A percentile compares a stretch with the other conserved stretches of the same genome.
phyloP scores from a whole-genome alignment of 495 filamentous ascomycete genomes.

The Penicillium paradoxum region DNA sequence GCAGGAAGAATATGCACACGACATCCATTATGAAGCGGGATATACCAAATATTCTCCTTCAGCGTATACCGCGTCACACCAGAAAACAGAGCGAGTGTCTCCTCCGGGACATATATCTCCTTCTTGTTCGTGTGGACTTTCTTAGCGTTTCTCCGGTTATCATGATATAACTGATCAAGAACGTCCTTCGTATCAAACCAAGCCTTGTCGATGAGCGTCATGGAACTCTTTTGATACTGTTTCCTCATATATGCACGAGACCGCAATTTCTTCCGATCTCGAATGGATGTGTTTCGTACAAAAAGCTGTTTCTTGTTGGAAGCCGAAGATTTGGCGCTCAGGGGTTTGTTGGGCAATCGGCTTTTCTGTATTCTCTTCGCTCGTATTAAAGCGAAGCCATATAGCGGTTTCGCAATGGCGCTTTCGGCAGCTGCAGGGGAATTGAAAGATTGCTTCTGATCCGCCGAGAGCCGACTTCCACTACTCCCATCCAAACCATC shows the following conservation, averaged over 20 bases:
- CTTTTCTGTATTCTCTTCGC: background rate
- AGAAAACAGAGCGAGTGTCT: conserved; percentile 32
- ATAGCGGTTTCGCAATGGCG: background rate
- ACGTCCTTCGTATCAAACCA: conserved; percentile 29
- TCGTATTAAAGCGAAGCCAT: background rate
- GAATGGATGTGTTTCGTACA: conserved; percentile 11
- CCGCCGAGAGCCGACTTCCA: background rate
- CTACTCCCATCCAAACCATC: background rate
- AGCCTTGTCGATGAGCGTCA: background rate
- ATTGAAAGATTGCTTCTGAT: background rate
- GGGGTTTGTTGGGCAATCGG: background rate
- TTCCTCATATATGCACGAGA: conserved; percentile 21
- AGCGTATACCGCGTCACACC: conserved; percentile 23
- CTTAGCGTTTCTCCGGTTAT: conserved; percentile 7
- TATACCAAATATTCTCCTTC: conserved; percentile 39
- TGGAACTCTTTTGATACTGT: background rate
- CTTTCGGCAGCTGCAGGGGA: background rate
- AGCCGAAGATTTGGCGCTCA: background rate
- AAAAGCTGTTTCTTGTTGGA: background rate
- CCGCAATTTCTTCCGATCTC: conserved; percentile 28
- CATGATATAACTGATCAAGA: conserved; percentile 19
- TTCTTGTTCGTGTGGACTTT: conserved; percentile 16
- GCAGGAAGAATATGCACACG: conserved; percentile 32
- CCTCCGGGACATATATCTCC: conserved; percentile 36
- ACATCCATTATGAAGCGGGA: conserved; percentile 35